These are phyloP conservation scores for Cladosporium velox DNA, from an alignment of 2,329 filamentous ascomycete genomes.

Conservation along the genomic window DNA sequence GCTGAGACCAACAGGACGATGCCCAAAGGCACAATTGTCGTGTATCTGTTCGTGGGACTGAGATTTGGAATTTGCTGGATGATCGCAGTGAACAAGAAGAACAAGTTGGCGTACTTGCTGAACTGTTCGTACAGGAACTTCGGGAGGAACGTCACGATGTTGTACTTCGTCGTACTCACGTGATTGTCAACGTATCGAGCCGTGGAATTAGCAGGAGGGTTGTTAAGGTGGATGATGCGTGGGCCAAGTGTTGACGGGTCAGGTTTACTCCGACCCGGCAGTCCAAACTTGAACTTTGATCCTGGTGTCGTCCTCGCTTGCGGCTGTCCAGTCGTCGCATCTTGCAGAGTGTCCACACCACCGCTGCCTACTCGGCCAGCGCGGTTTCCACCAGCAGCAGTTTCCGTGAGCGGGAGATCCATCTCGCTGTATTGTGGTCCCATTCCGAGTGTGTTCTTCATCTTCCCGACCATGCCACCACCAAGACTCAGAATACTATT, in stretches of 20 bases:
- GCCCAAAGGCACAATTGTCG: conserved; percentile 89
- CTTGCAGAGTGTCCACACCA: conserved; percentile 32
- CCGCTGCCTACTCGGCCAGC: conserved; percentile 43
- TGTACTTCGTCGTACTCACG: conserved; percentile 97
- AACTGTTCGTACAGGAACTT: conserved; percentile 99
- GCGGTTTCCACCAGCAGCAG: conserved; percentile 51
- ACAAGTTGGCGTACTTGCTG: conserved; percentile 97
- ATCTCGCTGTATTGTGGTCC: conserved; percentile 89
- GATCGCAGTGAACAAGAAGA: conserved; percentile 96
- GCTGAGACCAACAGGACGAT: conserved; percentile 94
- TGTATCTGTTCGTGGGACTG: conserved; percentile 92
- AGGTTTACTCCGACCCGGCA: conserved; percentile 72
- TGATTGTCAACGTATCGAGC: conserved; percentile 97
- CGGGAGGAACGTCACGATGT: conserved; percentile 84
- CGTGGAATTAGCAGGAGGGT: conserved; percentile 82
- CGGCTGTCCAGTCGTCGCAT: conserved; percentile 19
- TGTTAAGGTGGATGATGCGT: conserved; percentile 92
- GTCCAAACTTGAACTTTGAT: conserved; percentile 87
- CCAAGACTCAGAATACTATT: conserved; percentile 88
- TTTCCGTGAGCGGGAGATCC: conserved; percentile 91
- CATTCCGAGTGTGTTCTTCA: conserved; percentile 91
- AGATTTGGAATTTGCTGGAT: conserved; percentile 94
- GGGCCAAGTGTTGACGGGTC: conserved; percentile 92
- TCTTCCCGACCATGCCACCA: conserved; percentile 80
- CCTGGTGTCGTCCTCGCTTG: conserved; percentile 55